Base-by-base conservation (phyloP, 768 basidiomycete species). In the Trametes maxima region DNA sequence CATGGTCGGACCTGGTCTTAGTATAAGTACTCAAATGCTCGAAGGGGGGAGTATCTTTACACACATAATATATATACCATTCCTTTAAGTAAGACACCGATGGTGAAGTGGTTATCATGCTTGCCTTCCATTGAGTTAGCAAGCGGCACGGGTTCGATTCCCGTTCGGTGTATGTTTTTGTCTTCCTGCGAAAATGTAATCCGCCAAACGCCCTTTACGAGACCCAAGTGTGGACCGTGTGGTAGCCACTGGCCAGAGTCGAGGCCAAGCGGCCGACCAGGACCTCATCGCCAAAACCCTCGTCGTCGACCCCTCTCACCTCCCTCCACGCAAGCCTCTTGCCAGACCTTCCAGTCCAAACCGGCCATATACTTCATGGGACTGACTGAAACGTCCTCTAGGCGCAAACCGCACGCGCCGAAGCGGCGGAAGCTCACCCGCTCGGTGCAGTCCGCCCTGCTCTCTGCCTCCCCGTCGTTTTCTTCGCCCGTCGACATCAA, bases 51-150 rank as follows among this genome's bases (percentile, higher is more conserved):
- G n/a, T n/a, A n/a, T n/a, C n/a, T n/a, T n/a, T n/a, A n/a, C n/a
- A n/a, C n/a, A n/a, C n/a, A n/a, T n/a, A n/a, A n/a, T n/a, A n/a
- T n/a, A n/a, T n/a, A n/a, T n/a, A n/a, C n/a, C n/a, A n/a, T n/a
- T n/a, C n/a, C n/a, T n/a, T n/a, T n/a, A n/a, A n/a, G n/a, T n/a
- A 17, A 44, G 24, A 81, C 80, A 72, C 80, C 77, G 80, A 87
- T 90, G 88, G 89, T 90, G 89, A 90, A 90, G 86, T 81, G 88
- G 89, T 89, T 90, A 90, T 89, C 88, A 90, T 90, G 87, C 89
- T 89, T 89, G 88, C 87, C 88, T 89, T 89, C 88, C 88, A 89
- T 37, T 14, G 36, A 11, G 50, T 36, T 58, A 80, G 78, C 79
- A 79, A 80, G 72, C 70, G 72, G 72, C 69, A 68, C 65, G 72